A percentile compares a stretch with the other conserved stretches of the same genome.
phyloP scores from a whole-genome alignment of 768 basidiomycete genomes.

The Suillus alpinus region DNA sequence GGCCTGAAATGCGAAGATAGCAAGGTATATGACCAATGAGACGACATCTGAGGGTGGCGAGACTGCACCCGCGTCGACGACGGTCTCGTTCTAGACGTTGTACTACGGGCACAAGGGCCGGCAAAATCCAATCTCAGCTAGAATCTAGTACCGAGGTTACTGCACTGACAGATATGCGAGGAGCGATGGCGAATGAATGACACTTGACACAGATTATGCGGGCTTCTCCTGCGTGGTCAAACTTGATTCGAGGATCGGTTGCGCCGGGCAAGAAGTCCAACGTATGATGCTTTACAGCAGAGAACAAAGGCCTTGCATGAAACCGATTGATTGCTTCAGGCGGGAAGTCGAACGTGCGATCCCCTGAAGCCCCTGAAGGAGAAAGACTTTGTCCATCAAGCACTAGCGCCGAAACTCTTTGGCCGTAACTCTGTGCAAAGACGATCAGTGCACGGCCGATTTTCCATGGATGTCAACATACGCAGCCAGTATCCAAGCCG shows the following conservation, averaged over 20 bases:
- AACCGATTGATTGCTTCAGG: not conserved
- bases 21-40: not conserved
- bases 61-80: too few species aligned
- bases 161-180: not conserved
- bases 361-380: conserved; percentile 28
- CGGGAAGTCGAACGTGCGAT: not conserved
- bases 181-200: not conserved
- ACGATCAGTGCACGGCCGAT: not conserved
- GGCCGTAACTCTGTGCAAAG: conserved; percentile 50
- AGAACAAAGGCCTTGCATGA: not conserved
- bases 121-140: not conserved
- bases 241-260: not conserved
- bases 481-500: conserved; percentile 82
- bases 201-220: conserved; percentile 55
- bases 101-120: not conserved
- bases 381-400: conserved; percentile 34
- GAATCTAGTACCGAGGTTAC: not conserved
- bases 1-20: not conserved
- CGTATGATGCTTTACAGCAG: not conserved
- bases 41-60: not conserved
- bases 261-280: not conserved
- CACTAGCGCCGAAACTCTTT: conserved; percentile 64
- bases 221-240: conserved; percentile 39
- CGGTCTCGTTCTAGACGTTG: not conserved
- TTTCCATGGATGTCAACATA: conserved; percentile 34